Conservation (phyloP, 495 filamentous ascomycete genomes). For the Poronia punctata region DNA sequence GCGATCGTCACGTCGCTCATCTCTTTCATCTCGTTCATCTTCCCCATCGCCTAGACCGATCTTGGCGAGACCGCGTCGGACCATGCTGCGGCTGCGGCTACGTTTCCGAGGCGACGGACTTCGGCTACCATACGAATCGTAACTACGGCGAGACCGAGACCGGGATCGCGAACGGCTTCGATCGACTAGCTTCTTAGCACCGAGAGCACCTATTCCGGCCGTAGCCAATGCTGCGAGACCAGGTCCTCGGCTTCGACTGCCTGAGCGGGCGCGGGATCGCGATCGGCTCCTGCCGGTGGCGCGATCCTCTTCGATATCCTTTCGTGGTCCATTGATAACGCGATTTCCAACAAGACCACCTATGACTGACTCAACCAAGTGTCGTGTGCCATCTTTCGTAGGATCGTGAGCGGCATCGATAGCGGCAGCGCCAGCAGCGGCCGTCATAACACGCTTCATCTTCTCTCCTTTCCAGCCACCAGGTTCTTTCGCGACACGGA, state of each 20-base stretch:
- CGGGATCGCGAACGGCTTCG: slow-evolving; percentile 60
- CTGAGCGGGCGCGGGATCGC: slow-evolving; percentile 46
- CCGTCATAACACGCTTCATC: slow-evolving; percentile 79
- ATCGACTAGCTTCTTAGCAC: slow-evolving; percentile 72
- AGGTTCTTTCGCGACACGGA: slow-evolving; percentile 76
- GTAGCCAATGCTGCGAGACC: slow-evolving; percentile 62
- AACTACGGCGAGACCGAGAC: slow-evolving; percentile 41
- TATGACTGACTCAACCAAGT: slow-evolving; percentile 66
- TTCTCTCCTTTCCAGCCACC: slow-evolving; percentile 81
- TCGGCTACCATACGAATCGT: slow-evolving; percentile 47
- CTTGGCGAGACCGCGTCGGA: slow-evolving; percentile 39
- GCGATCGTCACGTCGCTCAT: slow-evolving; percentile 33
- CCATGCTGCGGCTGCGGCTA: slow-evolving; percentile 46
- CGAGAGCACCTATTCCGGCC: slow-evolving; percentile 67
- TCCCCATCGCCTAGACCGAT: slow-evolving; percentile 40
- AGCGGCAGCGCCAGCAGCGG: slow-evolving; percentile 75
- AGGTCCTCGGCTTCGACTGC: slow-evolving; percentile 32
- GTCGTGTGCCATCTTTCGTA: slow-evolving; percentile 64
- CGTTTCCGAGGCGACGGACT: slow-evolving; percentile 30
- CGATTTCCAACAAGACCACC: slow-evolving; percentile 80
- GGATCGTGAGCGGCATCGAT: slow-evolving; percentile 71
- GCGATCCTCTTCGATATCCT: slow-evolving; percentile 49
- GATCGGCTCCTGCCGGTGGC: slow-evolving; percentile 45
- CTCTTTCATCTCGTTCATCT: too few relatives aligned
- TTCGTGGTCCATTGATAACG: slow-evolving; percentile 67